Conservation (phyloP, 176 grass and related monocot species). For the Phoenix roebelenii region DNA sequence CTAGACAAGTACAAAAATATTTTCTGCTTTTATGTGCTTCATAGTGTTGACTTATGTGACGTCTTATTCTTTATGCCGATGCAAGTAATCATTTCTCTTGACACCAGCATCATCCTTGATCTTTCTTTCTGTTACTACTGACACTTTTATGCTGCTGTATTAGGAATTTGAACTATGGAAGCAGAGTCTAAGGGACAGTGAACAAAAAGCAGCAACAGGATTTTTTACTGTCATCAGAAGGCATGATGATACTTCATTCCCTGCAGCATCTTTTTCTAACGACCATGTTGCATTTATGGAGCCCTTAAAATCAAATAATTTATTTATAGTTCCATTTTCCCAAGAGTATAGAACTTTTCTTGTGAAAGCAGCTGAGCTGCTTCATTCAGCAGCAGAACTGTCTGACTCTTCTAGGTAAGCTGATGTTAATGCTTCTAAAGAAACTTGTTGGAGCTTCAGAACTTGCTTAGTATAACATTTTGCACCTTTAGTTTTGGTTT, state of each 20-base stretch:
- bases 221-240: conserved; percentile 84
- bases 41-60: no score
- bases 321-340: conserved; percentile 73
- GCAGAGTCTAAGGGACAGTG: conserved; percentile 31
- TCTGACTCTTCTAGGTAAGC: conserved; percentile 72
- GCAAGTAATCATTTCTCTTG: no score
- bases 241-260: conserved; percentile 24
- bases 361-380: conserved; percentile 57
- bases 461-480: no score
- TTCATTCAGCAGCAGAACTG: conserved; percentile 58
- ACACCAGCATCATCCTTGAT: no score
- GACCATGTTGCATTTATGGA: conserved; percentile 18
- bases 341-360: conserved; percentile 64
- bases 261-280: conserved; percentile 10
- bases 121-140: no score
- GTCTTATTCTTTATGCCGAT: no score
- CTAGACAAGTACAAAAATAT: no score
- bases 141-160: background rate
- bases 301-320: conserved; percentile 47
- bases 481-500: no score
- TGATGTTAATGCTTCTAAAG: background rate
- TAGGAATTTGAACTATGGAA: conserved; percentile 97
- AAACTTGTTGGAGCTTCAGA: no score
- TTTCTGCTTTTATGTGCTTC: no score
- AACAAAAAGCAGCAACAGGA: conserved; percentile 65